phyloP scores from a whole-genome alignment of 1,284 basidiomycete species.

The Psilocybe mexicana region DNA sequence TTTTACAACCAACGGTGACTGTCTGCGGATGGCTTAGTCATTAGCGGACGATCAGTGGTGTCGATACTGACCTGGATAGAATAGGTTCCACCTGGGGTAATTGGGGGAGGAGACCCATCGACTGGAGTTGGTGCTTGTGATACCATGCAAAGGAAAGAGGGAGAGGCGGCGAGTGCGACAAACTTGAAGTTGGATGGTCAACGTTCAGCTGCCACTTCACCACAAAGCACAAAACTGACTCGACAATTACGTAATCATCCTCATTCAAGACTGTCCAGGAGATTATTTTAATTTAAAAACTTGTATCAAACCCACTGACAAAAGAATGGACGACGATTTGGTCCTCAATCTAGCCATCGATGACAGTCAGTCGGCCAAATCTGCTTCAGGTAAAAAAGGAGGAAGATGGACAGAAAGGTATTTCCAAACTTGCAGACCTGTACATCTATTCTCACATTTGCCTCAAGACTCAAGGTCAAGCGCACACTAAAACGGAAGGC shows the following conservation, averaged over 20 bases:
- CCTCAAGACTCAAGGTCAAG: constrained; percentile 65
- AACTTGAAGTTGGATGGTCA: background rate
- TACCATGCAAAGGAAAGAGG: constrained; percentile 31
- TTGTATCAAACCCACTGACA: background rate
- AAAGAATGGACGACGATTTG: constrained; percentile 61
- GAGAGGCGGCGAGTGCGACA: constrained; percentile 10
- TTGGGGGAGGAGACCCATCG: constrained; percentile 56
- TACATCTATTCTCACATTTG: constrained; percentile 17
- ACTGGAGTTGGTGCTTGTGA: constrained; percentile 33
- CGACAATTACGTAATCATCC: constrained; percentile 22
- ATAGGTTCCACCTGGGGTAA: constrained; percentile 75
- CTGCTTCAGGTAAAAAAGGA: constrained; percentile 53
- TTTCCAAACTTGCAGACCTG: constrained; percentile 1
- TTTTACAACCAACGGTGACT: constrained; percentile 89
- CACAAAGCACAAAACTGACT: constrained; percentile 22
- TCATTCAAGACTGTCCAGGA: background rate
- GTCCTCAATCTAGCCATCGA: constrained; percentile 65
- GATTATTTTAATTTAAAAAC: background rate
- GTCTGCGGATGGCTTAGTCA: constrained; percentile 51
- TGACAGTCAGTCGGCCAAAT: constrained; percentile 33
- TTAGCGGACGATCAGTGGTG: constrained; percentile 19
- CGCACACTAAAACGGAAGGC: constrained; percentile 64
- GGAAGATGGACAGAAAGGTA: constrained; percentile 85
- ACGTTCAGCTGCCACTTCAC: constrained; percentile 1
- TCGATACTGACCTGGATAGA: constrained; percentile 61